Evolutionary conservation across 345 rosid species (phyloP).

Genomic region (Gossypioides kirkii): DNA sequence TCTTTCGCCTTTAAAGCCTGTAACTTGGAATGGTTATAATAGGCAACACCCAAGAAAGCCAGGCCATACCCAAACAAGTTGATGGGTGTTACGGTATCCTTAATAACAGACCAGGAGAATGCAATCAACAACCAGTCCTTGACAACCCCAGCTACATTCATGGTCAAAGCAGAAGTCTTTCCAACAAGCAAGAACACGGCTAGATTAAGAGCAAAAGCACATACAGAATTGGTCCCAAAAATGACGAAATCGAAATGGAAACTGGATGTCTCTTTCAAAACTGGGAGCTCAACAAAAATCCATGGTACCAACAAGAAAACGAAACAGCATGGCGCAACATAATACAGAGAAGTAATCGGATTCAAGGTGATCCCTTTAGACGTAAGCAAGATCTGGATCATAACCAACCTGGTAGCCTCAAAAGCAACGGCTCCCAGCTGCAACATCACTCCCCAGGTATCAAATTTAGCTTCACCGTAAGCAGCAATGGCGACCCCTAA

Average conservation of each 20-base stretch:
- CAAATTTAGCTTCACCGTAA: constrained; percentile 91
- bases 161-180: constrained; percentile 90
- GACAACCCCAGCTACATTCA: constrained; percentile 98
- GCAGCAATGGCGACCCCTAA: constrained; percentile 87
- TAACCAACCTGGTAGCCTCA: constrained; percentile 85
- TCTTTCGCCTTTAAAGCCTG: constrained; percentile 91
- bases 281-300: constrained; percentile 80
- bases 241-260: constrained; percentile 83
- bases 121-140: constrained; percentile 96
- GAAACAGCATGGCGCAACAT: constrained; percentile 88
- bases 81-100: constrained; percentile 88
- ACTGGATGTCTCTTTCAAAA: constrained; percentile 67
- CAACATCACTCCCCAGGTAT: constrained; percentile 74
- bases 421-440: constrained; percentile 93
- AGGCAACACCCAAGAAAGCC: constrained; percentile 88
- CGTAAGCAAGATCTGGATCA: constrained; percentile 86
- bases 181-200: constrained; percentile 96
- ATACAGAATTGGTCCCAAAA: constrained; percentile 82
- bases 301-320: constrained; percentile 75
- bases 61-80: constrained; percentile 85
- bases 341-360: constrained; percentile 78
- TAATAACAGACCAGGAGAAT: constrained; percentile 93
- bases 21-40: constrained; percentile 83
- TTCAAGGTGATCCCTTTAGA: constrained; percentile 81
- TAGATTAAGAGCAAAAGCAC: constrained; percentile 88